phyloP scores from a whole-genome alignment of 371 early-diverging fungal genomes.

The Apophysomyces trapeziformis region DNA sequence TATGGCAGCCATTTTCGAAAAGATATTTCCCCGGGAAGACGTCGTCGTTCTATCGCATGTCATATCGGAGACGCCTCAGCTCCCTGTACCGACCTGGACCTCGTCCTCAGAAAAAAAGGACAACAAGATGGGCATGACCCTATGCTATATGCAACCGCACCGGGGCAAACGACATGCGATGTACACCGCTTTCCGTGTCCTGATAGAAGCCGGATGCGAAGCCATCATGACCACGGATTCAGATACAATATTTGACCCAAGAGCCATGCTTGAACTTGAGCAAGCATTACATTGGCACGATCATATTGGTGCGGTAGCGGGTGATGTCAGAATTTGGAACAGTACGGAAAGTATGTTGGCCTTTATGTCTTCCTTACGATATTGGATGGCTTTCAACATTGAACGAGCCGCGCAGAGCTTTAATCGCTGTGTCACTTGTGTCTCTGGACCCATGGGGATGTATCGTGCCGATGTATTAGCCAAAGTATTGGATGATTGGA shows the following conservation, averaged over 20 bases:
- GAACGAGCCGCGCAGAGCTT: constrained; percentile 71
- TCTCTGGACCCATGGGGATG: constrained; percentile 72
- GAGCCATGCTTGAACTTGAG: constrained; percentile 55
- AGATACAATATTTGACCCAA: constrained; percentile 64
- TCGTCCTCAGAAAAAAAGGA: constrained; percentile 20
- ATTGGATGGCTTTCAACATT: constrained; percentile 76
- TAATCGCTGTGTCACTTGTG: constrained; percentile 66
- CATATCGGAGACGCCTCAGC: constrained; percentile 35
- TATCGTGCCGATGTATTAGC: constrained; percentile 56
- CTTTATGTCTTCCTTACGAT: constrained; percentile 67
- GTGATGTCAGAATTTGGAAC: constrained; percentile 71
- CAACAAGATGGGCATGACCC: neutral
- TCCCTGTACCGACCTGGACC: constrained; percentile 13
- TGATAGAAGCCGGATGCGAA: constrained; percentile 59
- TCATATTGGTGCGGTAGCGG: constrained; percentile 64
- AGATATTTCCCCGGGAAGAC: constrained; percentile 53
- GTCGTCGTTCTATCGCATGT: constrained; percentile 52
- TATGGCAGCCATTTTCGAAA: constrained; percentile 64
- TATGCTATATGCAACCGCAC: constrained; percentile 65
- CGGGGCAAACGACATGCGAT: constrained; percentile 68
- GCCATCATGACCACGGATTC: constrained; percentile 69
- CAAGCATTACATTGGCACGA: constrained; percentile 55
- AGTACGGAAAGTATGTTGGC: constrained; percentile 49
- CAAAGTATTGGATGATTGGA: constrained; percentile 66
- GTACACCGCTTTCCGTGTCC: constrained; percentile 65